phyloP scores from a whole-genome alignment of 1,284 basidiomycete genomes.

The Coniophora puteana region DNA sequence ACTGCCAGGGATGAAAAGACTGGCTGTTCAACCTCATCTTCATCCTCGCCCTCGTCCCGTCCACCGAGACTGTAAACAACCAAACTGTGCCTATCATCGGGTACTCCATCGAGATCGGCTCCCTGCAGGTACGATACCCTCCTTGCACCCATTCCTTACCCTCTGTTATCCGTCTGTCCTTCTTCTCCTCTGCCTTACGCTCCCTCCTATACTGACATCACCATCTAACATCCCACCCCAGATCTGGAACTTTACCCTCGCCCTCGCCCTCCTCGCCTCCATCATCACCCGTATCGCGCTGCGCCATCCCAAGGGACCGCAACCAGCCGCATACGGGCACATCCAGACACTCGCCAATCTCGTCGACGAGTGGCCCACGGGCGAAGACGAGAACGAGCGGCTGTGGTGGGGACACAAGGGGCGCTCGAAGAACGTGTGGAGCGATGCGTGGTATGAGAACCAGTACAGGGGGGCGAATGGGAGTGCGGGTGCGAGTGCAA shows the following conservation, averaged over 20 bases:
- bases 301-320: slow-evolving; percentile 19
- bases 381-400: too few relatives aligned
- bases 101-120: background rate
- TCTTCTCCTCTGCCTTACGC: slow-evolving; percentile 18
- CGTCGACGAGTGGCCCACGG: slow-evolving; percentile 29
- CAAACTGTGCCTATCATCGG: background rate
- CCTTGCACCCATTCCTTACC: background rate
- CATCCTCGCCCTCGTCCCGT: background rate
- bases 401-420: slow-evolving; percentile 32
- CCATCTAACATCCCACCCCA: slow-evolving; percentile 4
- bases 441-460: too few relatives aligned
- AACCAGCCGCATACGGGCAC: slow-evolving; percentile 28
- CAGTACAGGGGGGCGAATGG: background rate
- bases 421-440: too few relatives aligned
- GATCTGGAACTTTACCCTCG: slow-evolving; percentile 24
- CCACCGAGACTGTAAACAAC: background rate
- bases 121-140: background rate
- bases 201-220: background rate
- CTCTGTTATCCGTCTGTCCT: slow-evolving; percentile 8
- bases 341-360: slow-evolving; percentile 28
- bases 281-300: slow-evolving; percentile 15
- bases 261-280: slow-evolving; percentile 17
- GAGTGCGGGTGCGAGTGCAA: slow-evolving; percentile 18
- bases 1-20: background rate
- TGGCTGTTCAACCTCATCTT: slow-evolving; percentile 6